A percentile compares a stretch with the other conserved stretches of the same genome.
phyloP scores from a whole-genome alignment of 371 early-diverging fungal genomes.

The Apophysomyces sp. region DNA sequence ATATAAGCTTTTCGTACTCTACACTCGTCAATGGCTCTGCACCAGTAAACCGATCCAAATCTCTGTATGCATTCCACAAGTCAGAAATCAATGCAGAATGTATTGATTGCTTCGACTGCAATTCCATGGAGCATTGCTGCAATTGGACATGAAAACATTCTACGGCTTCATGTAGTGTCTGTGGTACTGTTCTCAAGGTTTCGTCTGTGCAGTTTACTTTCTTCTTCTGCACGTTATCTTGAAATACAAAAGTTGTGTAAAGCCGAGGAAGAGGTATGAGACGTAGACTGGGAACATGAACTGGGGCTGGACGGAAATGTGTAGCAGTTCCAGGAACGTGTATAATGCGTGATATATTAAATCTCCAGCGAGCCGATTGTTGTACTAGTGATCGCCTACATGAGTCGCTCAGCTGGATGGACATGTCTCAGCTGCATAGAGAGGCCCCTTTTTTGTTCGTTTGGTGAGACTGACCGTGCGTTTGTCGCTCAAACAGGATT shows the following conservation, averaged over 20 bases:
- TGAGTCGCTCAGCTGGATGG: constrained; percentile 43
- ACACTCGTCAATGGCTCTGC: constrained; percentile 5
- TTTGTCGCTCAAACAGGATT: background rate
- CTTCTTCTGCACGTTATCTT: background rate
- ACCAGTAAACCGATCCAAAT: constrained; percentile 4
- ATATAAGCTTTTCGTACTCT: constrained; percentile 38
- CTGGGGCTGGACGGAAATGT: background rate
- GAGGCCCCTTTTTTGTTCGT: background rate
- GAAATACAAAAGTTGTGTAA: background rate
- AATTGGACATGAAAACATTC: constrained; percentile 6
- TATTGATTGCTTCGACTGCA: background rate
- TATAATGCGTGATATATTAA: background rate
- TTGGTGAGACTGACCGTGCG: background rate
- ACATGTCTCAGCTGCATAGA: constrained; percentile 26
- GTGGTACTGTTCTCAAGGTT: constrained; percentile 1
- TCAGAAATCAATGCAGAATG: background rate
- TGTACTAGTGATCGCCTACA: constrained; percentile 32
- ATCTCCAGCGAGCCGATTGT: constrained; percentile 1
- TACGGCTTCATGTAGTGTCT: background rate
- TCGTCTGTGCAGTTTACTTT: background rate
- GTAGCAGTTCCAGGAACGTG: constrained; percentile 1
- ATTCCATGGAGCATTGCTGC: background rate
- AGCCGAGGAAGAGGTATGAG: background rate
- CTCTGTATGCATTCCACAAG: constrained; percentile 12
- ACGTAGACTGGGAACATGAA: background rate